Percentiles rank a stretch among this genome's conserved stretches.
These are phyloP conservation scores for Phytophthora hibernalis DNA, from an alignment of 352 stramenopile genomes.

Conservation along the genomic window DNA sequence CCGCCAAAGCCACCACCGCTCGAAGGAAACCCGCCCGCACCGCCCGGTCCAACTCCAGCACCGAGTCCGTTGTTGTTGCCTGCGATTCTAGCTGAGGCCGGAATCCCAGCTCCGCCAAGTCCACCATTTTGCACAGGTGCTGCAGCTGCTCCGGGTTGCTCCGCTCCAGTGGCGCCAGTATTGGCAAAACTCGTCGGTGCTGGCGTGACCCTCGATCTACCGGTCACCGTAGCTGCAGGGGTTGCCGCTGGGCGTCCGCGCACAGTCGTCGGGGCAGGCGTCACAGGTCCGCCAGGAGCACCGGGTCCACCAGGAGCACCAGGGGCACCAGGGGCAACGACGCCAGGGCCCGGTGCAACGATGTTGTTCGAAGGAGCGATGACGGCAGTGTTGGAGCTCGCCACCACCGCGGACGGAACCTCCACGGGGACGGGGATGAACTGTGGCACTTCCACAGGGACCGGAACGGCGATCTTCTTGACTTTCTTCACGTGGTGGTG, in stretches of 20 bases:
- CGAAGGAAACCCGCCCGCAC: constrained; percentile 7
- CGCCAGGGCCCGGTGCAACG: background rate
- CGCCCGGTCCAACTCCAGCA: constrained; percentile 1
- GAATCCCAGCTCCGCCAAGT: background rate
- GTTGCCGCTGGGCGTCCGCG: constrained; percentile 23
- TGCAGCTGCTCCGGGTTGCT: constrained; percentile 11
- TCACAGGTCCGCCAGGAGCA: constrained; percentile 2
- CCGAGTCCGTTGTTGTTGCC: constrained; percentile 10
- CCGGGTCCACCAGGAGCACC: constrained; percentile 4
- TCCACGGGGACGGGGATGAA: constrained; percentile 34
- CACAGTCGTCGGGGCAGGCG: constrained; percentile 26
- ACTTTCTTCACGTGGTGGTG: constrained; percentile 36
- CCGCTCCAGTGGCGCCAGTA: background rate
- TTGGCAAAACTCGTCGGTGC: constrained; percentile 21
- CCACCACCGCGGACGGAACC: constrained; percentile 33
- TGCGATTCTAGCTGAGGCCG: background rate
- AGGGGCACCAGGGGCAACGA: background rate
- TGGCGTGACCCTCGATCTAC: constrained; percentile 23
- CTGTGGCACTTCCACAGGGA: constrained; percentile 38
- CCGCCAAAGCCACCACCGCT: constrained; percentile 6
- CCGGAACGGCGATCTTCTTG: constrained; percentile 43
- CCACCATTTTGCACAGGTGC: background rate
- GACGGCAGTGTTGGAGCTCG: constrained; percentile 31
- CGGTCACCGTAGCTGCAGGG: constrained; percentile 17
- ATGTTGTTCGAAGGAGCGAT: constrained; percentile 18